Conservation (phyloP, 768 basidiomycete species). For the Pulveroboletus frians region DNA sequence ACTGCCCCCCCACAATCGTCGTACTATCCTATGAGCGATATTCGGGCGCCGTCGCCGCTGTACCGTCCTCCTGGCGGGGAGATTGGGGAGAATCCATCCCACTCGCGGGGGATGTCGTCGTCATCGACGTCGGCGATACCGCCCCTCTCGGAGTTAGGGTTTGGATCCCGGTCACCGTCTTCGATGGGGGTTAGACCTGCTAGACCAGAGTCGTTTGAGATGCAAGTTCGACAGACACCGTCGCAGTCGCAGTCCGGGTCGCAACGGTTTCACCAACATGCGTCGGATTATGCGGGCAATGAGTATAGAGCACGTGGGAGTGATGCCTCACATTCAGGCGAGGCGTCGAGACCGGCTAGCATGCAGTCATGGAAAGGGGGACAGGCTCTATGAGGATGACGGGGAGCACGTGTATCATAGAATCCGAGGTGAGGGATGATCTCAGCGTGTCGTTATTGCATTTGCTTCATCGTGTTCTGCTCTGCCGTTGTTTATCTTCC, state of each 20-base stretch:
- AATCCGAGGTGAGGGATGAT: conserved; percentile 1
- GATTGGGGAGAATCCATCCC: conserved; percentile 32
- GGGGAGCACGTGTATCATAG: conserved; percentile 16
- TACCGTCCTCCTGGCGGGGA: conserved; percentile 45
- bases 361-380: conserved; percentile 18
- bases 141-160: neutral
- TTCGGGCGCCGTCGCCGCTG: conserved; percentile 53
- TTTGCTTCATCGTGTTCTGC: conserved; percentile 12
- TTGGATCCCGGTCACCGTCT: conserved; percentile 1
- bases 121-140: conserved; percentile 2
- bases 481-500: neutral
- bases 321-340: neutral
- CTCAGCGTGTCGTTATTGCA: conserved; percentile 20
- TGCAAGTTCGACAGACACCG: conserved; percentile 33
- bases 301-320: neutral
- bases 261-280: conserved; percentile 2
- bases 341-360: conserved; percentile 2
- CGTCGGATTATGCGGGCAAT: neutral
- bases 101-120: neutral
- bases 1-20: conserved; percentile 42
- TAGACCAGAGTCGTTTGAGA: conserved; percentile 33
- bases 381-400: conserved; percentile 15
- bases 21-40: conserved; percentile 53
- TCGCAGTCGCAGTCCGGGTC: conserved; percentile 5
- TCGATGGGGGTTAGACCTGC: neutral